Base-by-base conservation (phyloP, 2,329 filamentous ascomycete genomes). In the Trichoderma atroviride region DNA sequence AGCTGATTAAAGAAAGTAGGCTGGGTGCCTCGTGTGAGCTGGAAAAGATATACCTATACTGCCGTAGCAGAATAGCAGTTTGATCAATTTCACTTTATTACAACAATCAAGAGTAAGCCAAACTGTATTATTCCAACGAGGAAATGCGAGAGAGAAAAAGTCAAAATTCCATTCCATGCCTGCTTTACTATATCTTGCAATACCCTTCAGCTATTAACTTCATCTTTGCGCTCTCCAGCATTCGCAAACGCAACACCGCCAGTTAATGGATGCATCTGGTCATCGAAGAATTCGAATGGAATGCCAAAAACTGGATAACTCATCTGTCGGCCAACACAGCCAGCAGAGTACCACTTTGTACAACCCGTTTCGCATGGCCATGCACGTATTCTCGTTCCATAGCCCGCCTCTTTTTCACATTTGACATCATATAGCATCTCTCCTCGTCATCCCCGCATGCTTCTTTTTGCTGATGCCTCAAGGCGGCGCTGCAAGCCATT, bases 111-210 rank as follows among this genome's bases (percentile, higher is more conserved):
- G 22, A 24, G 10, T 13, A 50, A 50, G 4, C 47, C 10, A 24
- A 24, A 24, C 9, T 50, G 13, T 24, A 6, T 50, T 50, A 24
- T 24, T 24, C 19, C 47, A 50, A 13, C 14, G 10, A n/a, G 19
- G n/a, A 22, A n/a, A 22, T 11, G 10, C 9, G 10, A 29, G 19
- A 40, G 35, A 5, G 22, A 29, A n/a, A 63, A 31, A 33, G 14
- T 31, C 19, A 16, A 16, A 56, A 56, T 43, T 56, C 62, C 50
- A 65, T 29, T 56, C 35, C 35, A 43, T 65, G 52, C 52, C 55
- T 65, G 62, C 62, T 65, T 56, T 65, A 65, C 50, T 43, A 63
- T 65, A 55, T 65, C 40, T 65, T 52, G 52, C 29, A 43, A 65
- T 56, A 43, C 52, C 40, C 62, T 65, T 53, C 62, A 35, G 19